Evolutionary conservation across 2,329 filamentous ascomycete genomes (phyloP), one percentile per base, ranked within the genome.

Genomic region (Alternaria arbusti): DNA sequence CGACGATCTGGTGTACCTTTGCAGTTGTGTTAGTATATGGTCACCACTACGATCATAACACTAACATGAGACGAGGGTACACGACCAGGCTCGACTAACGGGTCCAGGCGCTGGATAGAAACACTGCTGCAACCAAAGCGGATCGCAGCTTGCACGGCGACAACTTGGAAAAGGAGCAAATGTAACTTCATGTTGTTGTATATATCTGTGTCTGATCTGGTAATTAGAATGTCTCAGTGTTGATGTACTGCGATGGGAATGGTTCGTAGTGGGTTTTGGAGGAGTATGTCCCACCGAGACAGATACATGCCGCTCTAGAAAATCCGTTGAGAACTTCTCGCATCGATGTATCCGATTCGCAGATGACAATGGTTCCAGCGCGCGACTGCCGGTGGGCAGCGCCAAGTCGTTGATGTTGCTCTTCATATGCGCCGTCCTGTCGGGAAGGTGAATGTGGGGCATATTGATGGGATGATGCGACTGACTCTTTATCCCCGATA

Each of bases 101-200:
- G 72, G 40, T 72, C 70, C 8, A 72, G 63, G 13, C 70, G 65
- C 63, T 72, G 69, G 17, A 72, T 68, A 9, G 65, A 71, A 10
- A 71, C 28, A 11, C 65, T 70, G 17, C 69, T 71, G 50, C 70
- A 72, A 45, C 69, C 70, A 36, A 72, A 72, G 12, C 70, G 64
- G 11, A 69, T 57, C 4, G 67, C 67, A 28, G 67, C 67, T 40
- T 69, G 65, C 23, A 63, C 64, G 10, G 49, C 32, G 17, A 46
- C 15, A 50, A 1, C 25, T n/a, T 49, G 43, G 13, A 57, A 94
- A 98, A 79, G 20, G 9, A 52, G 12, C 6, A 52, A 4, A 25
- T 13, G 1, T 11, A 32, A 36, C 13, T 25, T 52, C 49, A 52
- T 52, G 11, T 10, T 40, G 30, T 40, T 36, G 30, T 20, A 15